Evolutionary conservation across 2,329 filamentous ascomycete species (phyloP).

Genomic region (Aulographum hederae): DNA sequence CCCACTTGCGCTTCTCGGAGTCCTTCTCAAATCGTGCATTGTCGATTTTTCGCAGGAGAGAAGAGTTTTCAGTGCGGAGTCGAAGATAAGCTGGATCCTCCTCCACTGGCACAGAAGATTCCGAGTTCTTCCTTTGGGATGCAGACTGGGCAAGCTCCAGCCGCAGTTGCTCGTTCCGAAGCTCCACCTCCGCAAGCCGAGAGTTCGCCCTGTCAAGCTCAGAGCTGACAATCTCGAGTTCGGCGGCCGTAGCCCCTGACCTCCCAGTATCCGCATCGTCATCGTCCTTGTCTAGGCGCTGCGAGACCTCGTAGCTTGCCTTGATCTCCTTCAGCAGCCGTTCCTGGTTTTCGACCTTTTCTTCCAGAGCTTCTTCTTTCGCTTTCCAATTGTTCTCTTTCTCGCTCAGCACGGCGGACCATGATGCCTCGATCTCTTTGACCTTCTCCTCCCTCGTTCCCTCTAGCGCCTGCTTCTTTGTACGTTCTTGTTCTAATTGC

Average conservation of each 20-base stretch:
- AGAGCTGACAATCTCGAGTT: slow-evolving; percentile 82
- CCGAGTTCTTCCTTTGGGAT: slow-evolving; percentile 34
- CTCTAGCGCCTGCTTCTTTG: slow-evolving; percentile 56
- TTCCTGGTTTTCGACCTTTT: slow-evolving; percentile 90
- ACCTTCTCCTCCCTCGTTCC: slow-evolving; percentile 59
- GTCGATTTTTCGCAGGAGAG: slow-evolving; percentile 75
- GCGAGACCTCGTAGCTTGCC: slow-evolving; percentile 90
- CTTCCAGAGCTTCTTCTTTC: slow-evolving; percentile 77
- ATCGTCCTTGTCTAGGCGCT: slow-evolving; percentile 62
- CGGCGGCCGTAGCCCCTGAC: slow-evolving; percentile 60
- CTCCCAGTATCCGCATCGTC: slow-evolving; percentile 40
- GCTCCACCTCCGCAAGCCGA: slow-evolving; percentile 76
- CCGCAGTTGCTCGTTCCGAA: slow-evolving; percentile 82
- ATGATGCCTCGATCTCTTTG: slow-evolving; percentile 78
- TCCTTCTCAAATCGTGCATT: slow-evolving; percentile 70
- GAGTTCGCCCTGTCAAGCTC: slow-evolving; percentile 81
- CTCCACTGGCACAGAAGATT: slow-evolving; percentile 47
- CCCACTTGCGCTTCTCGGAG: slow-evolving; percentile 55
- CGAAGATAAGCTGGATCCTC: slow-evolving; percentile 82
- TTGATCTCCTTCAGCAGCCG: slow-evolving; percentile 85
- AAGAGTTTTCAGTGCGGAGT: slow-evolving; percentile 82
- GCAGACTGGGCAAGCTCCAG: slow-evolving; percentile 81
- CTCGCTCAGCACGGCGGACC: slow-evolving; percentile 77
- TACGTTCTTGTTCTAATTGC: slow-evolving; percentile 60
- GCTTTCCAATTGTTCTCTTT: slow-evolving; percentile 94